Evolutionary conservation across 1,284 basidiomycete species (phyloP).

Genomic region (Trametes polyzona): DNA sequence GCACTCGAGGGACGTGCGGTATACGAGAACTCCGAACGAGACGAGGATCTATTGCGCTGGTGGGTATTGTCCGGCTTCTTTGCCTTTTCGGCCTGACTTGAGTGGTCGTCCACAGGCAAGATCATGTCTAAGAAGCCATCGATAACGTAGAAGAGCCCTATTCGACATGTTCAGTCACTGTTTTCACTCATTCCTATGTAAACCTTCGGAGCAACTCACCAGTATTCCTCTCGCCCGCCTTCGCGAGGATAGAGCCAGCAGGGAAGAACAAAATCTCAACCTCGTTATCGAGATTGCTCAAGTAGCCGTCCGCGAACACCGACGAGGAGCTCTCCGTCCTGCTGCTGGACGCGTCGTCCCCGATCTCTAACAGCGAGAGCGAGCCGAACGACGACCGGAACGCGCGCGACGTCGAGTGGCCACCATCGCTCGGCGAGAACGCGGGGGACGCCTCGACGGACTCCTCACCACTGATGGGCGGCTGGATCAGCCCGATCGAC

Average conservation of each 20-base stretch:
- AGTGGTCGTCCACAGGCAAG: conserved; percentile 57
- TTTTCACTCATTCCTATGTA: neutral
- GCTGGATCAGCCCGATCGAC: conserved; percentile 94
- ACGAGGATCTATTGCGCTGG: conserved; percentile 1
- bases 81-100: conserved; percentile 12
- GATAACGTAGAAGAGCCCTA: conserved; percentile 96
- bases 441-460: conserved; percentile 70
- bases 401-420: conserved; percentile 43
- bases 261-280: conserved; percentile 95
- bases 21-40: conserved; percentile 12
- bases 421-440: conserved; percentile 56
- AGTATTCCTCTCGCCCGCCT: conserved; percentile 88
- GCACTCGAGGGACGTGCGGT: conserved; percentile 1
- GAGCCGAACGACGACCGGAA: conserved; percentile 87
- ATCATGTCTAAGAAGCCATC: conserved; percentile 96
- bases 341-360: conserved; percentile 59
- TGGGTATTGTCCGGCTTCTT: conserved; percentile 15
- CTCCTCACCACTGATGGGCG: conserved; percentile 67
- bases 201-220: conserved; percentile 47
- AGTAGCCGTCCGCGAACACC: conserved; percentile 58
- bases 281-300: conserved; percentile 89
- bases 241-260: conserved; percentile 85
- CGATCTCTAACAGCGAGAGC: conserved; percentile 78
- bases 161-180: conserved; percentile 3
- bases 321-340: conserved; percentile 63